Base-by-base conservation (phyloP, 495 filamentous ascomycete genomes). In the Trypethelium eluteriae region DNA sequence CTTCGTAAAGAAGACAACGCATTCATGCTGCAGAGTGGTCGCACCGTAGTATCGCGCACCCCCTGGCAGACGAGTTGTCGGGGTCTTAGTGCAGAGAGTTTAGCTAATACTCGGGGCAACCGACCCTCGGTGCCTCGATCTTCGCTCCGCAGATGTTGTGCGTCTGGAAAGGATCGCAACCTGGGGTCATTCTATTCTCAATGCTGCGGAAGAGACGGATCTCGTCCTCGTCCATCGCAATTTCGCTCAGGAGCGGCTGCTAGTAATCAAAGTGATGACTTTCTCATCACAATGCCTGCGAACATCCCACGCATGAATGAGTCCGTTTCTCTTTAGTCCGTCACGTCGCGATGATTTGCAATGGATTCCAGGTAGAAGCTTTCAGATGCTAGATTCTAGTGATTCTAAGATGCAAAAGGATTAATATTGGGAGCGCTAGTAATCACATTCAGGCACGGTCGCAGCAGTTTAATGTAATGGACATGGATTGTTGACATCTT, bases 141-240 rank as follows among this genome's bases (percentile, higher is more conserved):
- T 59, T 59, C 53, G 53, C 53, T 59, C 53, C 53, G 53, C 53
- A 59, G 53, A 59, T 59, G 53, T 59, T 59, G 32, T 59, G 53
- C 53, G 49, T 59, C 14, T n/a, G 32, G 18, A 36, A 59, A 36
- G 9, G 53, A 59, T 59, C 53, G 53, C 18, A 59, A 59, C 25
- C 49, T 53, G 9, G 49, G 10, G 49, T 5, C 49, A 5, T 18
- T 18, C 49, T 5, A 5, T 53, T 5, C n/a, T 18, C 14, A 53
- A 53, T 2, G 25, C 10, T 5, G 25, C 53, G 53, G 53, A 32
- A 36, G 53, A 3, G 53, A 59, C 53, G 53, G 53, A 25, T 5
- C 10, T 14, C 16, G 14, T 11, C 49, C 16, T 12, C 49, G 49
- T 11, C 49, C 49, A 18, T 53, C 25, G 49, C n/a, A 18, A 53